A percentile compares a stretch with the other conserved stretches of the same genome.
Conservation (phyloP, 2,329 filamentous ascomycete genomes). For the Xylaria sp. region DNA sequence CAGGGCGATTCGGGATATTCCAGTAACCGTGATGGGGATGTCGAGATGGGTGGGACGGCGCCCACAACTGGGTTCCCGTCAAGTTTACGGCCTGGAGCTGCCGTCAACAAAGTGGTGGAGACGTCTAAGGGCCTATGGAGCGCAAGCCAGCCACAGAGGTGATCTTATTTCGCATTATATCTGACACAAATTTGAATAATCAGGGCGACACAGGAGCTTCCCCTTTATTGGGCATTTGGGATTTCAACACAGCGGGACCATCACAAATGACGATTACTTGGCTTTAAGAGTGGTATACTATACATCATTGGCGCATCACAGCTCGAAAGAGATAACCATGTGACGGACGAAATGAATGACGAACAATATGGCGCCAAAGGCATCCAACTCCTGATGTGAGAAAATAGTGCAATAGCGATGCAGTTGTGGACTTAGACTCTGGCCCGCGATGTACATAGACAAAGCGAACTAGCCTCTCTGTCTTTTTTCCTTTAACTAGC, state of each 20-base stretch:
- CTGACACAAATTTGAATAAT: conserved; percentile 29
- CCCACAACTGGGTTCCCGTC: conserved; percentile 57
- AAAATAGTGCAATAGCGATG: conserved; percentile 24
- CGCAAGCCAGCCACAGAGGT: conserved; percentile 48
- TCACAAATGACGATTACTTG: conserved; percentile 18
- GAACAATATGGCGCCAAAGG: conserved; percentile 2
- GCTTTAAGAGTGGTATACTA: conserved; percentile 18
- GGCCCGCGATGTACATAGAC: conserved; percentile 30
- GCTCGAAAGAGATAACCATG: conserved; percentile 3
- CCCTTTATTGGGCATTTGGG: conserved; percentile 14
- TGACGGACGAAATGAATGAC: conserved; percentile 3
- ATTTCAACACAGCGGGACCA: conserved; percentile 21
- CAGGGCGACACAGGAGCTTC: neutral
- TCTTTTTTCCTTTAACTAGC: conserved; percentile 25
- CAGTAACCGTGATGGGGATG: conserved; percentile 56
- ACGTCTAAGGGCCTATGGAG: conserved; percentile 73
- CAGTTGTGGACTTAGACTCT: conserved; percentile 24
- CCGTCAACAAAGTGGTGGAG: conserved; percentile 68
- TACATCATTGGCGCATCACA: conserved; percentile 27
- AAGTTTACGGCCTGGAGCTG: conserved; percentile 65
- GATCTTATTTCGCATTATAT: conserved; percentile 30
- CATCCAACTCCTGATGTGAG: conserved; percentile 18
- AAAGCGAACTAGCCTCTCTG: conserved; percentile 17
- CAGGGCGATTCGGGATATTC: conserved; percentile 62
- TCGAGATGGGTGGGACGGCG: conserved; percentile 61